Base-by-base conservation (phyloP, 1,139 yeast genomes). In the Suhomyces bolitotheri region DNA sequence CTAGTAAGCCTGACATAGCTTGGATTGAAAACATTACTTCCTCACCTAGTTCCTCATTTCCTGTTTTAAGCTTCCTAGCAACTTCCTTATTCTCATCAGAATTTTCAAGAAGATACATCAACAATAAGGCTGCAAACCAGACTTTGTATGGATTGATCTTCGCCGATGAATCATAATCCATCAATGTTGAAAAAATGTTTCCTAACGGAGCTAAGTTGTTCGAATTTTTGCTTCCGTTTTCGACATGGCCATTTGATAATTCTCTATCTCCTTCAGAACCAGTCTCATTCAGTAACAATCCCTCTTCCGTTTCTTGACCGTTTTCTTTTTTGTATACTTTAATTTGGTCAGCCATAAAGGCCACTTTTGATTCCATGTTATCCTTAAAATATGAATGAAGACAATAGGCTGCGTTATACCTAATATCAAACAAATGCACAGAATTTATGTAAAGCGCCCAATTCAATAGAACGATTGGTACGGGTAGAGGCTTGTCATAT, bases 371-470 rank as follows among this genome's bases (percentile, higher is more conserved):
- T n/a, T 74, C 81, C 3, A 62, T 54, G 51, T 88, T 90, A 19
- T 77, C 78, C 38, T 73, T 62, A 39, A 89, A 78, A 45, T 82
- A 87, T 0, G 94, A 80, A 36, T 77, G 78, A 27, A 92, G 59
- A 32, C 89, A 76, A 25, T 66, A 62, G 3, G 80, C 71, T 3
- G 96, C 78, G 3, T 88, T 87, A 5, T 80, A 75, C 47, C 98
- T 69, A 5, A 89, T 71, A 42, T 87, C 92, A 58, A 92, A 92
- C 2, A 79, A 65, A 51, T 89, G 96, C 4, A 89, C 86, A 0
- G 96, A 87, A 46, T 86, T 87, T 5, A 82, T 77, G 41, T 68
- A 72, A 10, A 90, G 63, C 21, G 88, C 73, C 97, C 97, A 92
- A 46, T 85, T 82, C 24, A 90, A 56, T 34, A 92, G 66, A 0